Base-by-base conservation (phyloP, 352 stramenopile species). In the Globisporangium paddicum region DNA sequence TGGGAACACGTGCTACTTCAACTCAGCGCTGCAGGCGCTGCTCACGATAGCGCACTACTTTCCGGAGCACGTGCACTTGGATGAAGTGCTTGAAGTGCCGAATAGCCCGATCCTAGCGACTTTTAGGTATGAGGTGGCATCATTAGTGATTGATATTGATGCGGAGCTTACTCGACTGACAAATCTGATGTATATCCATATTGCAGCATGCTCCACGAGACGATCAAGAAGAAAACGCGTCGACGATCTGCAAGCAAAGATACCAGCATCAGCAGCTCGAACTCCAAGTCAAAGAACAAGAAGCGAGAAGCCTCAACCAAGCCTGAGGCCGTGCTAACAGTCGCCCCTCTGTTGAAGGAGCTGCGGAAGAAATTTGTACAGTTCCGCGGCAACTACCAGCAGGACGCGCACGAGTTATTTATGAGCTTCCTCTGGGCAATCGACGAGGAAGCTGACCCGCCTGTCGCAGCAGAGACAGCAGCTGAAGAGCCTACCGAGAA, bases 371-470 rank as follows among this genome's bases (percentile, higher is more conserved):
- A 90, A 32, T 98, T 98, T 67, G 75, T 84, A 5, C 86, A 93
- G 25, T 99, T 99, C 64, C 69, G 76, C n/a, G 96, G 96, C 2
- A 82, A 89, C 63, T 86, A 95, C 45, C 97, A 99, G 75, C 97
- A 99, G 47, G 97, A 99, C 65, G 87, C 94, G 6, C 94, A 99
- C 63, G 97, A 99, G 67, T 64, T 99, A 0, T 85, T 99, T 10
- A 72, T 76, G 8, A 97, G 88, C 60, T 76, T 99, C 9, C 66
- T 99, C 18, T 97, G 77, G 77, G 73, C 75, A n/a, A 82, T 91
- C 37, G 82, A 91, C 41, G 82, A 91, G 50, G 82, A 91, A 40
- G 71, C 80, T 46, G 75, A 88, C 32, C 78, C 78, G 34, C 72
- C 73, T 14, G 6, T 41, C 59, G 16, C 60, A 55, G 21, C 26